Conservation (phyloP, 441 rosid species). For the Erysimum pusillum region DNA sequence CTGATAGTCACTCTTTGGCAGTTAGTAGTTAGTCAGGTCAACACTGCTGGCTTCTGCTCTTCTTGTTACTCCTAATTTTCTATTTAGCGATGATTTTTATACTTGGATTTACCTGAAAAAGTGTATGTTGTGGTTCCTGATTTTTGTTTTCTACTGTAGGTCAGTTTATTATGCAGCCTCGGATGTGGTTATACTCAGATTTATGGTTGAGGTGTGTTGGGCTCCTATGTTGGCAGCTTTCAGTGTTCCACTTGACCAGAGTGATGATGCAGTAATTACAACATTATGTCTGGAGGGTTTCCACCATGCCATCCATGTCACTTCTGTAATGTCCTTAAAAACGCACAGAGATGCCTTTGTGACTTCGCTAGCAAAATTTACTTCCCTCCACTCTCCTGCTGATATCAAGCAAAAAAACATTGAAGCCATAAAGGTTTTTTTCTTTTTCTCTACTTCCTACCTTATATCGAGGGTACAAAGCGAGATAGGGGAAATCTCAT, state of each 20-base stretch:
- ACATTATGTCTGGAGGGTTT: conserved; percentile 94
- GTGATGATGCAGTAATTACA: conserved; percentile 86
- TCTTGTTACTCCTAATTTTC: conserved; percentile 5
- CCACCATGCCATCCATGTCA: conserved; percentile 90
- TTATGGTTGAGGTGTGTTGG: conserved; percentile 99
- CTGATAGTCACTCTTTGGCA: conserved; percentile 21
- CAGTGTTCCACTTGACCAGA: conserved; percentile 98
- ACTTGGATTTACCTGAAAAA: conserved; percentile 12
- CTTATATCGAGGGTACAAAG: conserved; percentile 13
- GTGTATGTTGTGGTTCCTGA: conserved; percentile 42
- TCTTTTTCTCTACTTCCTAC: conserved; percentile 20
- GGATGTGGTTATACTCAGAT: conserved; percentile 93
- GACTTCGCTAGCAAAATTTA: conserved; percentile 97
- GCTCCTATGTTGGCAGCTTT: conserved; percentile 99
- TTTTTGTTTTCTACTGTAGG: conserved; percentile 66
- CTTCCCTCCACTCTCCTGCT: conserved; percentile 97
- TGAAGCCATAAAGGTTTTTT: conserved; percentile 88
- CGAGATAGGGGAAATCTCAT: conserved; percentile 24
- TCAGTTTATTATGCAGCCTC: conserved; percentile 98
- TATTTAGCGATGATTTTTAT: conserved; percentile 11
- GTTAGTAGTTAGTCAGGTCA: conserved; percentile 34
- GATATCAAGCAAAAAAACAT: conserved; percentile 94
- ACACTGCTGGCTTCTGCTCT: conserved; percentile 5
- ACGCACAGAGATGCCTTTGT: conserved; percentile 99
- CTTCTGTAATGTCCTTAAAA: conserved; percentile 98